These are phyloP conservation scores for Neobulgaria alba DNA, from an alignment of 2,329 filamentous ascomycete species.

Conservation along the genomic window DNA sequence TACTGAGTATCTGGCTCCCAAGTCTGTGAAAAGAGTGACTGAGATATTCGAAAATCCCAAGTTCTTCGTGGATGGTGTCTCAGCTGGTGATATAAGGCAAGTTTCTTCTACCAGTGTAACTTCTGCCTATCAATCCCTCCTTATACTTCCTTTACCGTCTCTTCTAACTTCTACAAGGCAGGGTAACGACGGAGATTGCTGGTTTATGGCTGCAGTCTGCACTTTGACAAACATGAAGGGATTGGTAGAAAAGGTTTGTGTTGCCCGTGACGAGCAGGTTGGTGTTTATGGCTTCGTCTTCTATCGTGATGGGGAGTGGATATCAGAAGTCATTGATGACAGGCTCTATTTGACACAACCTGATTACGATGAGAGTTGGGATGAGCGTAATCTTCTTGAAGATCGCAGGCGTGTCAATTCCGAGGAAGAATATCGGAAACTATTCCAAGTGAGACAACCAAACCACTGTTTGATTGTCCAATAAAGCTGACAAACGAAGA, in stretches of 20 bases:
- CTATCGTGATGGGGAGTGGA: constrained; percentile 80
- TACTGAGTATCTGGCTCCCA: constrained; percentile 16
- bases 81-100: constrained; percentile 68
- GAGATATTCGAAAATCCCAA: constrained; percentile 70
- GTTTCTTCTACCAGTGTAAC: too few species aligned
- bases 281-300: constrained; percentile 89
- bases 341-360: constrained; percentile 77
- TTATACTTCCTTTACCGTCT: too few species aligned
- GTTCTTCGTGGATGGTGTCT: constrained; percentile 66
- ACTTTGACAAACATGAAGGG: constrained; percentile 50
- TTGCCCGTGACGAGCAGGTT: constrained; percentile 39
- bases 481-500: neutral
- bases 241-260: constrained; percentile 39
- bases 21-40: constrained; percentile 49
- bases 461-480: constrained; percentile 28
- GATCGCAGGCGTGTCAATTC: constrained; percentile 54
- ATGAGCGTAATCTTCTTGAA: constrained; percentile 66
- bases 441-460: constrained; percentile 45
- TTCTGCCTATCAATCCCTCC: too few species aligned
- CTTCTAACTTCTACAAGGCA: too few species aligned
- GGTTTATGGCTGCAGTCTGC: constrained; percentile 74
- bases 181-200: constrained; percentile 73
- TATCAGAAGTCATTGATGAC: constrained; percentile 83
- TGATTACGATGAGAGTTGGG: constrained; percentile 60
- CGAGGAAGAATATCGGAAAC: constrained; percentile 45